Percentiles rank a stretch among this genome's conserved stretches.
These are phyloP conservation scores for Irpex sp. DNA, from an alignment of 1,284 basidiomycete species.

Conservation along the genomic window DNA sequence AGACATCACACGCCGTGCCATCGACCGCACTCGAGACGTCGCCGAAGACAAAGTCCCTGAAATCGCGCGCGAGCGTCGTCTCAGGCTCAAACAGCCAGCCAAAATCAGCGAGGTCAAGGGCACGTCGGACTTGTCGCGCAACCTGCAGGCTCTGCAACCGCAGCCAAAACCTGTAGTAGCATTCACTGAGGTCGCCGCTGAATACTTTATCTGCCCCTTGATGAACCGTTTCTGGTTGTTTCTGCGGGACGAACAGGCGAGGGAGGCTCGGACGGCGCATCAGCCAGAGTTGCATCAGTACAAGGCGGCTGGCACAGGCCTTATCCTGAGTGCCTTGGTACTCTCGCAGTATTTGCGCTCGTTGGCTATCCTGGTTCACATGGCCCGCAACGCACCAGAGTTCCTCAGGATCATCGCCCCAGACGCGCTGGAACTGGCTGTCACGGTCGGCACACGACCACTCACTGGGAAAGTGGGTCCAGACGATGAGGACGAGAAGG, in stretches of 20 bases:
- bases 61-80: conserved; percentile 67
- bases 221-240: conserved; percentile 91
- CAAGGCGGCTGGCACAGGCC: conserved; percentile 71
- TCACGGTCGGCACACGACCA: conserved; percentile 71
- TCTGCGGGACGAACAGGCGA: conserved; percentile 74
- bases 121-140: conserved; percentile 5
- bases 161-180: conserved; percentile 26
- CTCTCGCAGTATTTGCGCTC: conserved; percentile 76
- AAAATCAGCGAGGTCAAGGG: conserved; percentile 41
- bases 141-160: conserved; percentile 18
- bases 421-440: conserved; percentile 75
- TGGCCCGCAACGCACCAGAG: conserved; percentile 72
- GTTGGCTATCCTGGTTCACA: conserved; percentile 78
- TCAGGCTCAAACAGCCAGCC: conserved; percentile 57
- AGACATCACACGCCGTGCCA: conserved; percentile 53
- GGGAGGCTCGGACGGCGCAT: conserved; percentile 64
- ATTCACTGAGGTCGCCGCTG: conserved; percentile 79
- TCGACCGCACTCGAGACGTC: conserved; percentile 51
- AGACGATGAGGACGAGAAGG: conserved; percentile 35
- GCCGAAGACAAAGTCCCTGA: conserved; percentile 51
- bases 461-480: conserved; percentile 45
- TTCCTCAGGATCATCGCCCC: conserved; percentile 82
- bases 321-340: conserved; percentile 75
- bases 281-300: conserved; percentile 49
- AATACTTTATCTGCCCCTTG: conserved; percentile 84